Evolutionary conservation across 345 rosid species (phyloP), one percentile per base, ranked within the genome.

Genomic region (Aegle marmelos): DNA sequence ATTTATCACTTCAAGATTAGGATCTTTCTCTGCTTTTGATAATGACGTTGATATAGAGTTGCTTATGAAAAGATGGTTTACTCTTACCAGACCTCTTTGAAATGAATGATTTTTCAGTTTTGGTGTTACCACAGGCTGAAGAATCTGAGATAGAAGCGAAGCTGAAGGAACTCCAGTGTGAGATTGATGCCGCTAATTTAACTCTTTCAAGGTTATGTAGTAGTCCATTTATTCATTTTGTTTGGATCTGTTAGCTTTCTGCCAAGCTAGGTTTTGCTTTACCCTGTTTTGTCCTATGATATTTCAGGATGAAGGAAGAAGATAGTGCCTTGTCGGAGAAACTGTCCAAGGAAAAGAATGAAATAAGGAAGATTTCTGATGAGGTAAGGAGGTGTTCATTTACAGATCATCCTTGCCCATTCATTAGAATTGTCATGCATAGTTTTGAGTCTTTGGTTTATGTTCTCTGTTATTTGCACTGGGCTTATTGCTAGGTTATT

Each of bases 141-240:
- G 95, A 90, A 82, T 88, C 85, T 68, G 95, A 94, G 90, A 86
- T 89, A 54, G 92, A 91, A 86, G 95, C 81, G 74, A 90, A 84
- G 63, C 72, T 94, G 25, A 88, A 72, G 81, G 90, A 89, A 82
- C 88, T 94, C 59, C 85, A 86, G 68, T 71, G 67, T 68, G 88
- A 86, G 81, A 73, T 94, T 82, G 91, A 89, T 80, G 85, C 74
- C 33, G 89, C 87, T 78, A 86, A 87, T 70, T 77, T 86, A 73
- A 69, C 79, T 28, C 85, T 90, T 63, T 72, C 75, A 79, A 90
- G 97, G 99, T 96, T 72, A 50, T 65, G 25, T 71, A 65, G 58
- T 72, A 50, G 58, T 78, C 56, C 22, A 27, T 65, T 74, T 62
- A 33, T 19, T 75, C 65, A 13, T 65, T 72, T 63, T 73, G 50